phyloP scores from a whole-genome alignment of 306 rosid genomes.

The Medicago ruthenica region DNA sequence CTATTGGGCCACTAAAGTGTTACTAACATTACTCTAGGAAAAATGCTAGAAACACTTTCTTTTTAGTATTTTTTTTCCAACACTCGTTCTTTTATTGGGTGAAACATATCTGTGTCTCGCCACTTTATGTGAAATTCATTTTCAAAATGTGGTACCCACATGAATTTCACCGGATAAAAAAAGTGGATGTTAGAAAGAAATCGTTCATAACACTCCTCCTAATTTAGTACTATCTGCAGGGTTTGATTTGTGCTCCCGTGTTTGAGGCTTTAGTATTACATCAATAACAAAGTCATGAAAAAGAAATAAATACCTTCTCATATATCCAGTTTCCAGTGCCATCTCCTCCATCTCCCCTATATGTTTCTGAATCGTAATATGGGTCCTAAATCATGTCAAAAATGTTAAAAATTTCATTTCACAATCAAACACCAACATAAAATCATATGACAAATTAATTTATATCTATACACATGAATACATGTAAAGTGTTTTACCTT shows the following conservation, averaged over 20 bases:
- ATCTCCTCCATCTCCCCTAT: constrained; percentile 83
- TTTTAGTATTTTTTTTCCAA: too few species aligned
- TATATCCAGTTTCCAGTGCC: constrained; percentile 91
- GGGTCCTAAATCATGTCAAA: constrained; percentile 68
- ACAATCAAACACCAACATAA: background rate
- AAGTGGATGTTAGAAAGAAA: too few species aligned
- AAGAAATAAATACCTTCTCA: constrained; percentile 74
- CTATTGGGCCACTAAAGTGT: too few species aligned
- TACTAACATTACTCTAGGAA: too few species aligned
- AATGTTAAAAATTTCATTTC: background rate
- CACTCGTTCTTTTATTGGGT: too few species aligned
- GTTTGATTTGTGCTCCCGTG: background rate
- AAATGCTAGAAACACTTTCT: too few species aligned
- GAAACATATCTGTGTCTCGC: too few species aligned
- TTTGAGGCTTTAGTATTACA: background rate
- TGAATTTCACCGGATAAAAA: too few species aligned
- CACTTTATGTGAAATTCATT: too few species aligned
- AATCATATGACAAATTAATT: background rate
- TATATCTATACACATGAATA: background rate
- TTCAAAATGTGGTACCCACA: too few species aligned
- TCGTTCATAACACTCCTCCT: too few species aligned
- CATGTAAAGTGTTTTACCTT: constrained; percentile 54
- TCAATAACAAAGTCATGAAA: background rate
- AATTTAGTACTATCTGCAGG: background rate
- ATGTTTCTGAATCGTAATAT: constrained; percentile 77